These are phyloP conservation scores for Chaetoscypha palmicola DNA, from an alignment of 2,329 filamentous ascomycete genomes.

Conservation along the genomic window DNA sequence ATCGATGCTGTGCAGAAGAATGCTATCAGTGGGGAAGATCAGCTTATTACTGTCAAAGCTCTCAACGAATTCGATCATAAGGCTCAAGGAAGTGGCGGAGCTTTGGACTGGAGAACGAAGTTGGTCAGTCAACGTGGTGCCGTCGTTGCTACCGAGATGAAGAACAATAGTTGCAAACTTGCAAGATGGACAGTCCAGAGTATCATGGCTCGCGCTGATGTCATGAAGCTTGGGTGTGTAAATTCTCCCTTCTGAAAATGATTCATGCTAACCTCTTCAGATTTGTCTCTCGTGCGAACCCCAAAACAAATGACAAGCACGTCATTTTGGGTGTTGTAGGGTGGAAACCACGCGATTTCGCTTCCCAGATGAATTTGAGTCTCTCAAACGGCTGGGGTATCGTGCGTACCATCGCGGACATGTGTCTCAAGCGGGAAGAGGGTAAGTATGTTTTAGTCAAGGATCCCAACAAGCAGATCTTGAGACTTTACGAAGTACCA, in stretches of 20 bases:
- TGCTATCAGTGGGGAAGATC: constrained; percentile 83
- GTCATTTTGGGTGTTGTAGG: constrained; percentile 91
- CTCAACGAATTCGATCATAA: constrained; percentile 99
- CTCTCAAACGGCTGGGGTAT: constrained; percentile 98
- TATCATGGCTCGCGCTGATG: constrained; percentile 93
- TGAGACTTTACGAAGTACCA: constrained; percentile 89
- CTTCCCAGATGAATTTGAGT: constrained; percentile 95
- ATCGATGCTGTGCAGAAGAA: constrained; percentile 95
- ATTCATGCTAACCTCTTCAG: constrained; percentile 42
- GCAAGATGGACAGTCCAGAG: constrained; percentile 96
- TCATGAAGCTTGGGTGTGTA: constrained; percentile 92
- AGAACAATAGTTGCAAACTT: constrained; percentile 99
- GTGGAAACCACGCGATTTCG: constrained; percentile 97
- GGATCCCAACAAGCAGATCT: constrained; percentile 95
- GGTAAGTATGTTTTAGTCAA: constrained; percentile 76
- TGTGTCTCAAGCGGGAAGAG: constrained; percentile 72
- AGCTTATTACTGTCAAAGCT: constrained; percentile 86
- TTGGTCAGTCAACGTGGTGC: constrained; percentile 91
- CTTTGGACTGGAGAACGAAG: constrained; percentile 95
- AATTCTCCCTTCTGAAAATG: constrained; percentile 1
- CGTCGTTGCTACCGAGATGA: constrained; percentile 98
- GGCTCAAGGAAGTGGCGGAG: constrained; percentile 88
- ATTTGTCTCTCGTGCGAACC: constrained; percentile 91
- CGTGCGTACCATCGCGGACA: constrained; percentile 94
- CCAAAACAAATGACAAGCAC: constrained; percentile 87